A percentile compares a stretch with the other conserved stretches of the same genome.
phyloP scores from a whole-genome alignment of 1,284 basidiomycete genomes.

The Cryptococcus neoformans region DNA sequence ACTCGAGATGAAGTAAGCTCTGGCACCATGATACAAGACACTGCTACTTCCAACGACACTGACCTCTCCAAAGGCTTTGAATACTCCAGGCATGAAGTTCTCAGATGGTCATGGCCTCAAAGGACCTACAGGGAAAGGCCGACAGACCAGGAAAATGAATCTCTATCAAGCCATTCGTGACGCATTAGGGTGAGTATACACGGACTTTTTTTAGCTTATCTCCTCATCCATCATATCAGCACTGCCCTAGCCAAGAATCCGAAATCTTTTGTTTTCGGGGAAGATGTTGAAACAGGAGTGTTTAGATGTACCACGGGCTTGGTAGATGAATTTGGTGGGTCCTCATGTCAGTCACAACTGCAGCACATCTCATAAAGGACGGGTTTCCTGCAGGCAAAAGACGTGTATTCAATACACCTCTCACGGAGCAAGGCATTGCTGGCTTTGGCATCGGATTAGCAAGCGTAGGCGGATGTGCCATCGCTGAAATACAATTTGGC shows the following conservation, averaged over 20 bases:
- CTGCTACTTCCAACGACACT: neutral
- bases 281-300: conserved; percentile 88
- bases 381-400: conserved; percentile 61
- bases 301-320: conserved; percentile 76
- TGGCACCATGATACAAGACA: neutral
- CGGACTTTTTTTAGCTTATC: neutral
- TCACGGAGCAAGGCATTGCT: conserved; percentile 92
- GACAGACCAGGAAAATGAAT: conserved; percentile 87
- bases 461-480: conserved; percentile 88
- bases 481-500: conserved; percentile 79
- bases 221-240: conserved; percentile 48
- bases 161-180: conserved; percentile 85
- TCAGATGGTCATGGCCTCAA: conserved; percentile 59
- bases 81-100: conserved; percentile 69
- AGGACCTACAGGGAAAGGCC: conserved; percentile 60
- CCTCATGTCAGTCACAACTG: neutral
- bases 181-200: conserved; percentile 63
- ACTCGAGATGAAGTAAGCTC: conserved; percentile 26
- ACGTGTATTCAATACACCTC: conserved; percentile 91
- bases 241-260: conserved; percentile 81
- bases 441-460: conserved; percentile 92
- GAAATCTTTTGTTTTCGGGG: conserved; percentile 86
- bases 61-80: conserved; percentile 53
- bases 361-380: neutral
- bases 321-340: conserved; percentile 82